Base-by-base conservation (phyloP, 176 grass and related monocot species). In the Triticum turgidum region DNA sequence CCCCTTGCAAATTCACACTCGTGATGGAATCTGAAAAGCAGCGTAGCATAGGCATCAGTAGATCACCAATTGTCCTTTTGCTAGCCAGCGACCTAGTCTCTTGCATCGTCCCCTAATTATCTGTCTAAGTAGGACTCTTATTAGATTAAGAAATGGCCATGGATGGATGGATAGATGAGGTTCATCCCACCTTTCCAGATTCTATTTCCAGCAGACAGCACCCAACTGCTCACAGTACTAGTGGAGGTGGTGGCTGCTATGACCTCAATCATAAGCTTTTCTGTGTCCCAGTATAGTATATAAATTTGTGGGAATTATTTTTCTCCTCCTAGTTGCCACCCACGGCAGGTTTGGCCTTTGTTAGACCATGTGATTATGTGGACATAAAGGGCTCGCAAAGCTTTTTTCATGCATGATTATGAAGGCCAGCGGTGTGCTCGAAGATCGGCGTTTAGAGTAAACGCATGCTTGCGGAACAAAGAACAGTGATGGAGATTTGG, bases 121-220 rank as follows among this genome's bases (percentile, higher is more conserved):
- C 73, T 42, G 73, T 73, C 65, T 58, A 73, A 32, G 9, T 13
- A 73, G 49, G 49, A 72, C 22, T 56, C 4, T 49, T 13, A 25
- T 79, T 59, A 13, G 72, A 82, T 86, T 82, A 71, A 78, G 62
- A 71, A 65, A 30, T 78, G 64, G 64, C 39, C 80, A 12, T 47
- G 44, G 44, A 47, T 47, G 44, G 44, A 89, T 61, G 47, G 37
- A 37, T 77, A 41, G 62, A 69, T 77, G 7, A 63, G 45, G 78
- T 68, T 69, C 84, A 82, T 52, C 37, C 67, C 34, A 70, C 39
- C 66, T 52, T 73, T 71, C 35, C 80, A 66, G 83, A 69, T 76
- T 87, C 81, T 70, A 90, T 74, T 87, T 83, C 27, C 80, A 75
- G 27, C 59, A 56, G 74, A 77, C 74, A 77, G 44, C 61, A 76